Base-by-base conservation (phyloP, 495 filamentous ascomycete species). In the Xeromyces bisporus region DNA sequence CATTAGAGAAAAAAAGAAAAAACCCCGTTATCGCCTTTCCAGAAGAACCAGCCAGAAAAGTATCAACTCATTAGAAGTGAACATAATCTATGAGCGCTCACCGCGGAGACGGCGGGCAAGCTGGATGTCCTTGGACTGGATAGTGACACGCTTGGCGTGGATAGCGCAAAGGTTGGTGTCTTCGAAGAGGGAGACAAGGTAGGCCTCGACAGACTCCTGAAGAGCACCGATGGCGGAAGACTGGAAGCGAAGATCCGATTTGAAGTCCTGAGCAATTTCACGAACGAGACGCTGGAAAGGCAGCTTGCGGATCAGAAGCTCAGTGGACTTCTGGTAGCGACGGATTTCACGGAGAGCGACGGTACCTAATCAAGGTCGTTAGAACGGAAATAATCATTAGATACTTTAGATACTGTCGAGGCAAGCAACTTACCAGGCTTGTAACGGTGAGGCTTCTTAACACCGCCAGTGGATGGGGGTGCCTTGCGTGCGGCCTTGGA, bases 321-420 rank as follows among this genome's bases (percentile, higher is more conserved):
- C 89, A 51, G 89, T 99, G 47, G 85, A 93, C 76, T 99, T 99
- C 76, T 99, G 89, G 77, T 99, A 99, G 56, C 89, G 89, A 86
- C 89, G 91, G 60, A 99, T 99, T 72, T 99, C 89, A 87, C 89
- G 89, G 50, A 99, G 89, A 86, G 89, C 89, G 79, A 99, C 89
- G 69, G 89, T 99, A 71, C 75, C 74, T 74, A n/a, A 15, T 36
- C 2, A 16, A 43, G 35, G 20, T 13, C 39, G 39, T 64, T 55
- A 70, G 56, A 40, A 29, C 29, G 24, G 24, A 33, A 31, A 34
- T 15, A 15, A 30, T 37, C 29, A 23, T 33, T 28, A 11, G 27
- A 33, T 17, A 15, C 3, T 29, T 12, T 10, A 8, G 16, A 17
- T 5, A 29, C 7, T 29, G 14, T 6, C 4, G 26, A 11, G 20